Conservation (phyloP, 768 basidiomycete species). For the Leccinum uliginosum region DNA sequence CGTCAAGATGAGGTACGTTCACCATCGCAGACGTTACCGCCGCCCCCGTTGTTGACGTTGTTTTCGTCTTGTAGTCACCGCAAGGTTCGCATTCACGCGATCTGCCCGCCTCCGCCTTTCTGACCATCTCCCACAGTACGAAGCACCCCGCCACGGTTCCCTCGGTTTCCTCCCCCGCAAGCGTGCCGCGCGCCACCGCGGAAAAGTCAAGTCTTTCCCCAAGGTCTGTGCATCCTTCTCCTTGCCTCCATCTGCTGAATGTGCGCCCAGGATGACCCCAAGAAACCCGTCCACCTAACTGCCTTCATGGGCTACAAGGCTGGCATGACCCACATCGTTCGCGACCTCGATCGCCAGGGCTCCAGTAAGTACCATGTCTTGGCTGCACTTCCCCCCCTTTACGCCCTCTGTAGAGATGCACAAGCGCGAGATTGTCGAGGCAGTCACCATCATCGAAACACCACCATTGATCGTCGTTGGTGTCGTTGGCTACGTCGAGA, state of each 20-base stretch:
- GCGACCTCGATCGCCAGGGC: conserved; percentile 98
- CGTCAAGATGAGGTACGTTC: conserved; percentile 60
- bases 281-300: conserved; percentile 98
- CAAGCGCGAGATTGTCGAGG: conserved; percentile 99
- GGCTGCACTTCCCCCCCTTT: not conserved
- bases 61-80: conserved; percentile 57
- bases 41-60: not conserved
- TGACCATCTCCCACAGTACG: conserved; percentile 58
- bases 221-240: conserved; percentile 52
- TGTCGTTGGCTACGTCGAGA: conserved; percentile 99
- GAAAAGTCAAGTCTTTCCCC: conserved; percentile 99
- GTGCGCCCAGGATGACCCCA: conserved; percentile 85
- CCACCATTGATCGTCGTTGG: conserved; percentile 96
- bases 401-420: conserved; percentile 81
- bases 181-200: conserved; percentile 94
- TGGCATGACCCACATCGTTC: conserved; percentile 99
- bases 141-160: conserved; percentile 98
- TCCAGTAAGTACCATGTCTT: conserved; percentile 69
- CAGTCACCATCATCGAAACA: conserved; percentile 92
- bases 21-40: not conserved
- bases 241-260: conserved; percentile 7
- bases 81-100: conserved; percentile 55
- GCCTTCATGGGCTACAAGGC: conserved; percentile 99
- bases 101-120: conserved; percentile 2
- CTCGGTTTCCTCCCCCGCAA: conserved; percentile 97